Percentiles rank a stretch among this genome's conserved stretches.
Conservation (phyloP, 1,284 basidiomycete genomes). For the Apiotrichum gamsii region DNA sequence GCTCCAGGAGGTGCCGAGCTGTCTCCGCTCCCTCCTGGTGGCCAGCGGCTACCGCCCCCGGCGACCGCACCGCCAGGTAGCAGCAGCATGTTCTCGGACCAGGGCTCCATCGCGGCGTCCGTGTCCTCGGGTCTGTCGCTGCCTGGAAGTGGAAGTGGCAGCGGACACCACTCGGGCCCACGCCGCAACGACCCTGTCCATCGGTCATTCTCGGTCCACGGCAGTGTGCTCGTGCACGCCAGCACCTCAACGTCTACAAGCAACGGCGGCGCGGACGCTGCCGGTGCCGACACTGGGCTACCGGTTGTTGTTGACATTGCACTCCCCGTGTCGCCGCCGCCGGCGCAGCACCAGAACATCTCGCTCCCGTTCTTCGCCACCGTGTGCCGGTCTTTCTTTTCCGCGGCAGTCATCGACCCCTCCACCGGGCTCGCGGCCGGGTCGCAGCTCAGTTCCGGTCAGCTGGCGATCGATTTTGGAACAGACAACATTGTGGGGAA, state of each 20-base stretch:
- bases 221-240: conserved; percentile 37
- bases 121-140: conserved; percentile 1
- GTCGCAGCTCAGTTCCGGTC: conserved; percentile 31
- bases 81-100: conserved; percentile 8
- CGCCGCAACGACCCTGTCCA: conserved; percentile 34
- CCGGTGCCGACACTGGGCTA: background rate
- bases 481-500: conserved; percentile 36
- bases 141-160: conserved; percentile 1
- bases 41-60: conserved; percentile 6
- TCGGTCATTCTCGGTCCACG: conserved; percentile 41
- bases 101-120: background rate
- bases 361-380: conserved; percentile 42
- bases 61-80: conserved; percentile 1
- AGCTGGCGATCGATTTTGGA: conserved; percentile 39
- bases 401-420: conserved; percentile 37
- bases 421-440: conserved; percentile 28
- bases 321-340: too few species aligned
- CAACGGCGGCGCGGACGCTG: background rate
- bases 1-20: conserved; percentile 7
- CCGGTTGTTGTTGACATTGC: too few species aligned
- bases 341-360: conserved; percentile 23
- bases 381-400: conserved; percentile 42
- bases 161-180: background rate
- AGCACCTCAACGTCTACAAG: conserved; percentile 13
- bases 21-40: conserved; percentile 4